Base-by-base conservation (phyloP, 768 basidiomycete species). In the Dictyophora rubrovolvata region DNA sequence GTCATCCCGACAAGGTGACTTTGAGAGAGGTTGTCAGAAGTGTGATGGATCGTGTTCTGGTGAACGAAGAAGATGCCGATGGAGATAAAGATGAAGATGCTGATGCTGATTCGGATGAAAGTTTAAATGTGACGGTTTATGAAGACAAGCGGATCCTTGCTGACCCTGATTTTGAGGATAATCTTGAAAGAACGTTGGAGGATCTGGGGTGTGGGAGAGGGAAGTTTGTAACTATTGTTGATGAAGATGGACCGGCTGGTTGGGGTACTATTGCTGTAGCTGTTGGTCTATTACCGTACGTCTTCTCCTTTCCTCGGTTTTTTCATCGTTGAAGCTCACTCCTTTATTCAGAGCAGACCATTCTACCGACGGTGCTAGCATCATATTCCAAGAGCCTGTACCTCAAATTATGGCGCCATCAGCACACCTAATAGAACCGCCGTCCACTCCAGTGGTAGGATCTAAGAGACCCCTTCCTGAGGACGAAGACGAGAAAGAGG, bases 101-200 rank as follows among this genome's bases (percentile, higher is more conserved):
- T 0, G 69, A 65, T 22, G 59, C 48, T 0, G 64, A 65, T 10
- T 71, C 75, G 66, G 65, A 75, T 68, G 73, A 72, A 3, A 66
- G 69, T 50, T 67, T 75, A n/a, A 85, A 89, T 49, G 83, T 93
- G 11, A 87, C 83, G 63, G 86, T 94, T 36, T 90, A 85, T 65
- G 91, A 97, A 70, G 93, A 89, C 51, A 85, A 87, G 65, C 78
- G 93, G 48, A 71, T 99, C 49, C 72, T 99, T 57, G 87, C 84
- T 63, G 96, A 98, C 66, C 91, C 92, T 7, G 95, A 98, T 67
- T 95, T 88, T 79, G 87, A 91, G 50, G 94, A 97, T 65, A 97
- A 97, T 65, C 68, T 81, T 61, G 85, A 80, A 1, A 78, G 86
- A 61, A 92, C 90, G 51, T 69, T 99, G 63, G 87, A 83, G 63